Percentiles rank a stretch among this genome's conserved stretches.
phyloP scores from a whole-genome alignment of 495 filamentous ascomycete species.

The Daldinia loculata region DNA sequence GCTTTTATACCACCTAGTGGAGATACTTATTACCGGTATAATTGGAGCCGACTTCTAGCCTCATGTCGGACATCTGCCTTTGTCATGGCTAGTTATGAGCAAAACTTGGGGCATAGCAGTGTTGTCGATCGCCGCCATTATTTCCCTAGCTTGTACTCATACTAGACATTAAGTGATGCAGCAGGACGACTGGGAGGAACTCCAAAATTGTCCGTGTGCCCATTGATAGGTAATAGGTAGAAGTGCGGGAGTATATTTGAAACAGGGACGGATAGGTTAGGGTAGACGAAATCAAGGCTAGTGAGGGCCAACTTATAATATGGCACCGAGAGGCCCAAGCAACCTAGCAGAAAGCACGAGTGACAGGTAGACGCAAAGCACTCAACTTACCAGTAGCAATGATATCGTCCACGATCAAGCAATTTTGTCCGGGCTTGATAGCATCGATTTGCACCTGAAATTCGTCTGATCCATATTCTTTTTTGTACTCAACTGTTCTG shows the following conservation, averaged over 20 bases:
- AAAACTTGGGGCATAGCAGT: slow-evolving; percentile 7
- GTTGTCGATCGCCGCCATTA: slow-evolving; percentile 4
- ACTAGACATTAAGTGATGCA: slow-evolving; percentile 1
- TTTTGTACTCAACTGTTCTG: slow-evolving; percentile 82
- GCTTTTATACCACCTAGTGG: background rate
- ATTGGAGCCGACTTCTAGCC: slow-evolving; percentile 11
- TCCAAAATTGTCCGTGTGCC: background rate
- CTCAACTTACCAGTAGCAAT: slow-evolving; percentile 88
- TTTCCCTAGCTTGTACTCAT: slow-evolving; percentile 8
- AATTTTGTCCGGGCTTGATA: slow-evolving; percentile 86
- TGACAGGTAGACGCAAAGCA: slow-evolving; percentile 8
- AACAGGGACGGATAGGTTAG: background rate
- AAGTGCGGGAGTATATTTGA: background rate
- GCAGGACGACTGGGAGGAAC: background rate
- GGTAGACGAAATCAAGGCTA: background rate
- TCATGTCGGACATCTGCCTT: background rate
- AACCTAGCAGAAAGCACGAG: slow-evolving; percentile 18
- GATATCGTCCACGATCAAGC: slow-evolving; percentile 95
- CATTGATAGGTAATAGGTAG: background rate
- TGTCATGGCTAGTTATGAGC: slow-evolving; percentile 3
- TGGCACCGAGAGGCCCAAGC: background rate
- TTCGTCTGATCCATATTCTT: slow-evolving; percentile 96
- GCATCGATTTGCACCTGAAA: slow-evolving; percentile 94
- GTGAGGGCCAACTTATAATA: slow-evolving; percentile 4
- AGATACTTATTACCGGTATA: slow-evolving; percentile 3